Base-by-base conservation (phyloP, 495 filamentous ascomycete species). In the Jackrogersella multiformis region DNA sequence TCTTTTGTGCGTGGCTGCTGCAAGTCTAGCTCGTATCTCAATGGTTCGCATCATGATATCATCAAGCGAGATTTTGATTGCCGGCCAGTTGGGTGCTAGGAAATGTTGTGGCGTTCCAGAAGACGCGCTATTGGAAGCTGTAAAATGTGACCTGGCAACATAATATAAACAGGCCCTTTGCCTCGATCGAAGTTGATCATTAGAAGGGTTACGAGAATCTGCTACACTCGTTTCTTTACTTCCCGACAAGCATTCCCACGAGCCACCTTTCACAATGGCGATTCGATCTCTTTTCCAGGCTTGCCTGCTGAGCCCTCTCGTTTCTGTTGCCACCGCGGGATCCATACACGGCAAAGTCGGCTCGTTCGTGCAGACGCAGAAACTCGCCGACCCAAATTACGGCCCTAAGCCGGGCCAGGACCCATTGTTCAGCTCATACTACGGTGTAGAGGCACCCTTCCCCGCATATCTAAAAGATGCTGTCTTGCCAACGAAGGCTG, bases 321-420 rank as follows among this genome's bases (percentile, higher is more conserved):
- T 54, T 8, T 65, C 67, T 36, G 21, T 70, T 16, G 56, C 52
- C 7, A 32, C 44, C n/a, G 67, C 67, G n/a, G 61, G 61, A 8
- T 61, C 67, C 18, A 34, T 65, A 36, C 15, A 34, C 16, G 67
- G 67, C 4, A 65, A 52, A 42, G 15, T 23, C 5, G 61, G 61
- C 2, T 53, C 56, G 9, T 65, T 65, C 38, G 38, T 38, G 20
- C 70, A 76, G 16, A 61, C 74, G n/a, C 76, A 80, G 61, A 70
- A 69, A 36, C 72, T 80, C 28, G 68, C 78, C 8, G 73, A 80
- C 53, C 77, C 78, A 2, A 71, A 36, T 0, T 79, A 74, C 58
- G 78, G 78, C 48, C 79, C 77, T 15, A 69, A 80, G 13, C 81
- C 81, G 6, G 82, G 82, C 3, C 34, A 82, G 61, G 76, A 75